Conservation (phyloP, 2,329 filamentous ascomycete genomes). For the Arthrobotrys megalospora region DNA sequence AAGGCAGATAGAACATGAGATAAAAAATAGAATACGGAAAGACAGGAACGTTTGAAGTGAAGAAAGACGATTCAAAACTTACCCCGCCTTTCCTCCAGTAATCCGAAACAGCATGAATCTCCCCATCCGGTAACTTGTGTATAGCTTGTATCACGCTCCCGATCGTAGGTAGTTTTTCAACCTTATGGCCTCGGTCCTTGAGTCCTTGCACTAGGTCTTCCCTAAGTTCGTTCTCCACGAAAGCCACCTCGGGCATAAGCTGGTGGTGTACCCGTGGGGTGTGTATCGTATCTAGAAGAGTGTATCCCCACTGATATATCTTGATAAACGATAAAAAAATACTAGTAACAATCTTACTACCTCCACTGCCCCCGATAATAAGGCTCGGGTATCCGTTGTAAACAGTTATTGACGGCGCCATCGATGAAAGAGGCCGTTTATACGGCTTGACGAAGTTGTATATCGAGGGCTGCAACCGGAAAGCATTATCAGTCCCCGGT, state of each 20-base stretch:
- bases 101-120: conserved; percentile 64
- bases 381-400: conserved; percentile 62
- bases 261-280: conserved; percentile 64
- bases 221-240: conserved; percentile 59
- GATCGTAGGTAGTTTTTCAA: conserved; percentile 55
- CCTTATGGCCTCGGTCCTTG: conserved; percentile 61
- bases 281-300: conserved; percentile 63
- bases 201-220: conserved; percentile 61
- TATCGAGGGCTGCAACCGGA: conserved; percentile 62
- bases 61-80: conserved; percentile 43
- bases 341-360: conserved; percentile 64
- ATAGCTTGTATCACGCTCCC: conserved; percentile 64
- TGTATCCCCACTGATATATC: conserved; percentile 63
- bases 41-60: conserved; percentile 20
- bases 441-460: conserved; percentile 64
- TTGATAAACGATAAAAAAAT: conserved; percentile 64
- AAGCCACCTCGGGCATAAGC: conserved; percentile 63
- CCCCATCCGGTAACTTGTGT: conserved; percentile 55
- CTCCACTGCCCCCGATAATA: conserved; percentile 63
- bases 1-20: conserved; percentile 24
- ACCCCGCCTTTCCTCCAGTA: conserved; percentile 65
- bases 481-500: conserved; percentile 62
- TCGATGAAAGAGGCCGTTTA: conserved; percentile 64
- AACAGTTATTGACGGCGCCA: conserved; percentile 62
- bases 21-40: conserved; percentile 20